These are phyloP conservation scores for Geoglossum glabrum DNA, from an alignment of 495 filamentous ascomycete species.

Conservation along the genomic window DNA sequence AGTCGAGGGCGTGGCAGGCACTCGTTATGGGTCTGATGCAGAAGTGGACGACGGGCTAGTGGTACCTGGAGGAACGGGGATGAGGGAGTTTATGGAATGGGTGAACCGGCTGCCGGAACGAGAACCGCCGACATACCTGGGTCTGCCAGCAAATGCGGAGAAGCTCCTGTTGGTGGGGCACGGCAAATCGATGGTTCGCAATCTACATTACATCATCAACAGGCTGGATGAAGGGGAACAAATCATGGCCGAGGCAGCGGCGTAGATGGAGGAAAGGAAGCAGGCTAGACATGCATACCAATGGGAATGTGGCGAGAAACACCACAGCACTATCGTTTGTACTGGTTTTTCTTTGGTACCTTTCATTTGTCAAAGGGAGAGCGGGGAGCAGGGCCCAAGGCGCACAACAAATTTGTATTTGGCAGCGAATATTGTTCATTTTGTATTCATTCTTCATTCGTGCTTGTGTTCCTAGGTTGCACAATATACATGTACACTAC, in stretches of 20 bases:
- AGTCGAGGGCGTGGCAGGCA: conserved; percentile 36
- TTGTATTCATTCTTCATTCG: too few species aligned
- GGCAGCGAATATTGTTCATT: too few species aligned
- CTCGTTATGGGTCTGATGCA: conserved; percentile 17
- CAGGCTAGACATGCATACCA: background rate
- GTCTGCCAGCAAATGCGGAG: conserved; percentile 88
- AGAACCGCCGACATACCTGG: conserved; percentile 93
- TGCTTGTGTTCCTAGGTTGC: too few species aligned
- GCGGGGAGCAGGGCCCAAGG: too few species aligned
- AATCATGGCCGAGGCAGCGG: conserved; percentile 44
- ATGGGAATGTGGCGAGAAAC: background rate
- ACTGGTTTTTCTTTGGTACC: too few species aligned
- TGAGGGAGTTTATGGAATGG: conserved; percentile 80
- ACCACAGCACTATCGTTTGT: too few species aligned
- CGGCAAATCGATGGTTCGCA: conserved; percentile 65
- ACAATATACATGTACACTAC: too few species aligned
- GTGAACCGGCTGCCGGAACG: conserved; percentile 81
- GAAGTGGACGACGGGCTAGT: conserved; percentile 42
- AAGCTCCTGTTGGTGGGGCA: conserved; percentile 83
- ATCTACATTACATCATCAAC: conserved; percentile 62
- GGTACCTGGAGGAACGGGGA: conserved; percentile 57
- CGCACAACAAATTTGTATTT: too few species aligned
- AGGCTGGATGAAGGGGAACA: conserved; percentile 89
- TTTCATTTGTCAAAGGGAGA: too few species aligned
- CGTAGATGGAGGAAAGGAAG: background rate